Evolutionary conservation across 495 filamentous ascomycete species (phyloP).

Genomic region (Penicillium atrosanguineum): DNA sequence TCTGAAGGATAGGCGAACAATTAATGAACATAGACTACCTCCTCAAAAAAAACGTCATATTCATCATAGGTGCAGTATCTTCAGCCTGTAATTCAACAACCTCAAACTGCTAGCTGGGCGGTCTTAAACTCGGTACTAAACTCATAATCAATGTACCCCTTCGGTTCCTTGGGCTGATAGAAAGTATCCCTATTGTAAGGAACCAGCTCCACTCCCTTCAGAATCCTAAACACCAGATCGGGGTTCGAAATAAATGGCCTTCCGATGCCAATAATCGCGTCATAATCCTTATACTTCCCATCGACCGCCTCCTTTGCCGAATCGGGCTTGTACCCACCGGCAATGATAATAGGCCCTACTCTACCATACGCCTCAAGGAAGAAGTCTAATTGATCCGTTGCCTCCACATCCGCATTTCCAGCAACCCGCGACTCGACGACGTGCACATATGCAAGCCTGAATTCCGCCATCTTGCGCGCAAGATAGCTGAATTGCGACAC

Average conservation of each 20-base stretch:
- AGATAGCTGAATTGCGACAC: slow-evolving; percentile 61
- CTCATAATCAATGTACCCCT: slow-evolving; percentile 64
- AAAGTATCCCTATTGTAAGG: slow-evolving; percentile 59
- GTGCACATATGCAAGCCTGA: slow-evolving; percentile 65
- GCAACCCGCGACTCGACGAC: slow-evolving; percentile 54
- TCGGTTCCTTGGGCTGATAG: slow-evolving; percentile 46
- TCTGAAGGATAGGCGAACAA: too few relatives aligned
- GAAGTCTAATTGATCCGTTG: slow-evolving; percentile 50
- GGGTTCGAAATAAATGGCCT: slow-evolving; percentile 68
- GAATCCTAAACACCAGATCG: slow-evolving; percentile 63
- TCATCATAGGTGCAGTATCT: too few relatives aligned
- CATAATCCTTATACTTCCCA: slow-evolving; percentile 48
- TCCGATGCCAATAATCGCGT: slow-evolving; percentile 59
- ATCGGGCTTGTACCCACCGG: slow-evolving; percentile 55
- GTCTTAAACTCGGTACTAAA: slow-evolving; percentile 39
- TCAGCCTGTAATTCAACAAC: too few relatives aligned
- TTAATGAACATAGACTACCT: too few relatives aligned
- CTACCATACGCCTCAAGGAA: slow-evolving; percentile 38
- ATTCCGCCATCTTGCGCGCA: slow-evolving; percentile 44
- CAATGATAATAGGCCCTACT: slow-evolving; percentile 55
- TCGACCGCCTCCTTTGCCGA: slow-evolving; percentile 51
- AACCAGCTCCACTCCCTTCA: slow-evolving; percentile 53
- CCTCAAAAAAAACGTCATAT: too few relatives aligned
- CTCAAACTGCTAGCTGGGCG: slow-evolving; percentile 20
- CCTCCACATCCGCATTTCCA: slow-evolving; percentile 44